Conservation (phyloP, 225 moss, liverwort and hornwort genomes). For the Thuidium tamariscinum region DNA sequence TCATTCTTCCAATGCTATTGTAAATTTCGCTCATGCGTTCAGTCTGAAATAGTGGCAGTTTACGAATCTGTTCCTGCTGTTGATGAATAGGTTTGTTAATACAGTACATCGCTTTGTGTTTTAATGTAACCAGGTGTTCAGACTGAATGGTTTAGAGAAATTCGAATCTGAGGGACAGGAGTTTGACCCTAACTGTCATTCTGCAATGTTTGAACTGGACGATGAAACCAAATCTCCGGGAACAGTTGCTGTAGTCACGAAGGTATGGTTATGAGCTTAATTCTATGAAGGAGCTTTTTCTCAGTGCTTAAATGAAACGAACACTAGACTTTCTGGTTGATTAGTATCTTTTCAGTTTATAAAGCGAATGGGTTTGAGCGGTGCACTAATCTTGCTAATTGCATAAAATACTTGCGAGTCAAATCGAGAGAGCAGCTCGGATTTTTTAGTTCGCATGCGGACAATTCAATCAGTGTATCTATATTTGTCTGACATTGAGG, state of each 20-base stretch:
- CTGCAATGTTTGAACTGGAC: constrained; percentile 48
- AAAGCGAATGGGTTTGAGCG: neutral
- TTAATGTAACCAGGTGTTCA: constrained; percentile 31
- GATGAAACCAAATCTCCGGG: constrained; percentile 34
- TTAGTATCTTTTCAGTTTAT: neutral
- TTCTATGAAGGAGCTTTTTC: neutral
- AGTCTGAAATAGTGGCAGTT: neutral
- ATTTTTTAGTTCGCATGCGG: neutral
- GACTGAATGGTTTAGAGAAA: constrained; percentile 38
- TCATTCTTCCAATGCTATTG: neutral
- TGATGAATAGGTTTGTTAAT: neutral
- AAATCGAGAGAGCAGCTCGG: neutral
- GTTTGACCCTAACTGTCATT: constrained; percentile 45
- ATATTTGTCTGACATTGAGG: neutral
- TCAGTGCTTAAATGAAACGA: neutral
- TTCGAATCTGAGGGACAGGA: constrained; percentile 35
- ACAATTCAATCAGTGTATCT: neutral
- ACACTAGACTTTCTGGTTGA: neutral
- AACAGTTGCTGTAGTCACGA: constrained; percentile 33
- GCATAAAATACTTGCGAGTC: neutral
- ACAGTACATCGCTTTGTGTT: neutral
- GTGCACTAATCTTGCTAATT: neutral
- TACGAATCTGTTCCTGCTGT: neutral
- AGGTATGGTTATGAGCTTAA: constrained; percentile 6
- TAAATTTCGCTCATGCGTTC: neutral